Conservation (phyloP, 352 stramenopile genomes). For the Thraustochytrium sp. region DNA sequence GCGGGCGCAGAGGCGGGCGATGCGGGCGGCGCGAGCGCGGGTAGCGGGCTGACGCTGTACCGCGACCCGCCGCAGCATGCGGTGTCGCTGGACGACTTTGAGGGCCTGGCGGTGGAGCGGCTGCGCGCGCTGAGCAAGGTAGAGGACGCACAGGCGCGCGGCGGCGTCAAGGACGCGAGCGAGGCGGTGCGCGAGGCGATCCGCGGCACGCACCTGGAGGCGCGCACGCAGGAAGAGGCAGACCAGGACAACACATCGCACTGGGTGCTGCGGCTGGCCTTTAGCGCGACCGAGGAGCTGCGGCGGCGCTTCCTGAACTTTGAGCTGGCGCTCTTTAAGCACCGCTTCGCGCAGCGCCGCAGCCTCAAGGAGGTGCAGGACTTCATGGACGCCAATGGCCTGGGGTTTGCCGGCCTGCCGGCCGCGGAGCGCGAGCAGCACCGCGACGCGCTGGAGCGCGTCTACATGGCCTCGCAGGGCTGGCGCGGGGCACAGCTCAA, state of each 20-base stretch:
- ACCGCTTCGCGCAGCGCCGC: conserved; percentile 32
- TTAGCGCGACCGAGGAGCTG: conserved; percentile 30
- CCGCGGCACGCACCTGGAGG: conserved; percentile 20
- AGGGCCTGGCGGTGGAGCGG: conserved; percentile 15
- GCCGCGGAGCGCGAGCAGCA: conserved; percentile 3
- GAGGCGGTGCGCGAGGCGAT: not conserved
- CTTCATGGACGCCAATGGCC: conserved; percentile 38
- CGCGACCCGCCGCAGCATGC: not conserved
- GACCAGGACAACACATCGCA: conserved; percentile 15
- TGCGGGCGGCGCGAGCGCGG: not conserved
- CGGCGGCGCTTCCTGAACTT: conserved; percentile 31
- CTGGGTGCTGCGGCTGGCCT: conserved; percentile 33
- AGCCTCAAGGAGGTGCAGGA: conserved; percentile 14
- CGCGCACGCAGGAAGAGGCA: not conserved
- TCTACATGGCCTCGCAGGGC: not conserved
- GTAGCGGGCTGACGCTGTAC: conserved; percentile 34
- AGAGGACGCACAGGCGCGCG: not conserved
- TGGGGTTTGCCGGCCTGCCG: not conserved
- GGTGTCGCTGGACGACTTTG: conserved; percentile 36
- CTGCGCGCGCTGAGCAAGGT: conserved; percentile 4
- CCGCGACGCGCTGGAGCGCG: not conserved
- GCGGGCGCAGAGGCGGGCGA: not conserved
- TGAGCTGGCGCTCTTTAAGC: conserved; percentile 6
- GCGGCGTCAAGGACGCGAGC: not conserved
- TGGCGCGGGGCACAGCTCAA: not conserved